phyloP scores from a whole-genome alignment of 2,329 filamentous ascomycete genomes.

The Zalaria obscura region DNA sequence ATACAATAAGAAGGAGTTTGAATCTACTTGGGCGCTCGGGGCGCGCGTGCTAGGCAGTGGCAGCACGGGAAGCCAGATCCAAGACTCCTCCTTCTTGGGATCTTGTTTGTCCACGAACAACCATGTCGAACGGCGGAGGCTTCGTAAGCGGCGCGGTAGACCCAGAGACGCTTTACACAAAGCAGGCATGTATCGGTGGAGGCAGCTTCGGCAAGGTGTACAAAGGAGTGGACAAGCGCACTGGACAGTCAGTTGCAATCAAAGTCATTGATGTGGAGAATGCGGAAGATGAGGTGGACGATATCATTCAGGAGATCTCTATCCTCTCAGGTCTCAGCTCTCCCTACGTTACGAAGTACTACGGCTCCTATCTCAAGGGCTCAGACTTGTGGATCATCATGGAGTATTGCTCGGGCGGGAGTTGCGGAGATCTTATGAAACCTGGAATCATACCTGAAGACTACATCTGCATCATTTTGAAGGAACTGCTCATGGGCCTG shows the following conservation, averaged over 20 bases:
- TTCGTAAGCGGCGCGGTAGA: constrained; percentile 31
- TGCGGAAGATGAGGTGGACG: constrained; percentile 96
- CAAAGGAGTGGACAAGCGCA: constrained; percentile 92
- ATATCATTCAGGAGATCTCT: constrained; percentile 97
- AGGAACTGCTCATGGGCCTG: constrained; percentile 76
- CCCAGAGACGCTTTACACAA: constrained; percentile 84
- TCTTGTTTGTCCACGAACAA: background rate
- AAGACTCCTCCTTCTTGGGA: too few relatives aligned
- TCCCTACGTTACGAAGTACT: constrained; percentile 93
- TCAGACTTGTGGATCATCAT: constrained; percentile 98
- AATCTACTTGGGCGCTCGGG: too few relatives aligned
- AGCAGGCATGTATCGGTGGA: constrained; percentile 39
- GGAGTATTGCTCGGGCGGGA: constrained; percentile 96
- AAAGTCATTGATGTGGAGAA: constrained; percentile 98
- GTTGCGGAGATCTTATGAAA: constrained; percentile 91
- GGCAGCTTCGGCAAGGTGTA: constrained; percentile 92
- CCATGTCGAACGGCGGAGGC: constrained; percentile 2
- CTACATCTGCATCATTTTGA: constrained; percentile 90
- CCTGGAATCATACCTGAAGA: constrained; percentile 83
- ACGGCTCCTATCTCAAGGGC: constrained; percentile 90
- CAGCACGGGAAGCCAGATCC: too few relatives aligned
- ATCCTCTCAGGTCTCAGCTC: constrained; percentile 94
- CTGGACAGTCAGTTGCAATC: constrained; percentile 87
- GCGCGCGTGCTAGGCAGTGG: too few relatives aligned
- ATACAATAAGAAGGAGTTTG: too few relatives aligned